These are phyloP conservation scores for Chaetomidium leptoderma DNA, from an alignment of 495 filamentous ascomycete genomes.

Conservation along the genomic window DNA sequence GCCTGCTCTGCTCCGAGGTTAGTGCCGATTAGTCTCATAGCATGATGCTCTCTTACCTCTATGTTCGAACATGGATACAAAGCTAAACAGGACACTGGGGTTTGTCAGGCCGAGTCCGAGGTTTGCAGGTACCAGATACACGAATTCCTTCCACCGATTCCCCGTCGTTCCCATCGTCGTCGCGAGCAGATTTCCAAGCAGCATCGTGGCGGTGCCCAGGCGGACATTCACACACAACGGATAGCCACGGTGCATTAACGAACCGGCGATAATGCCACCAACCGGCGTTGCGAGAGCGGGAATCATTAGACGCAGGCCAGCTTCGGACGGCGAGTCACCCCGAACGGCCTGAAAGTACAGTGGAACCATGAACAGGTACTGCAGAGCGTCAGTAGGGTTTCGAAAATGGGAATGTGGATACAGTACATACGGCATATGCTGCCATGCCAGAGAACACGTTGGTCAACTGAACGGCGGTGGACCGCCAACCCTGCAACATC, in stretches of 20 bases:
- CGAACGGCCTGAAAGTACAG: conserved; percentile 62
- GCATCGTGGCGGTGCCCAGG: conserved; percentile 54
- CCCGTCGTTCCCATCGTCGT: conserved; percentile 52
- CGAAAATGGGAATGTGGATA: neutral
- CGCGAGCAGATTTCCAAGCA: conserved; percentile 55
- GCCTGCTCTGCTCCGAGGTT: conserved; percentile 52
- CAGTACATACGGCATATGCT: conserved; percentile 53
- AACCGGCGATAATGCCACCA: conserved; percentile 56
- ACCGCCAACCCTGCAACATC: conserved; percentile 52
- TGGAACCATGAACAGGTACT: conserved; percentile 65
- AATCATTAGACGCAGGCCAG: conserved; percentile 55
- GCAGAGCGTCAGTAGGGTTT: neutral
- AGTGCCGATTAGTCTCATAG: conserved; percentile 6
- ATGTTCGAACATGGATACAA: conserved; percentile 60
- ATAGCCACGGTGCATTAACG: conserved; percentile 60
- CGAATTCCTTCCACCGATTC: conserved; percentile 55
- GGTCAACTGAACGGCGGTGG: conserved; percentile 52
- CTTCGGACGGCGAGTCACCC: conserved; percentile 55
- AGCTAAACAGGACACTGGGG: conserved; percentile 59
- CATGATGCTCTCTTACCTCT: conserved; percentile 39
- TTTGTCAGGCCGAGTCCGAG: conserved; percentile 62
- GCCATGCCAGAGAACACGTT: conserved; percentile 62
- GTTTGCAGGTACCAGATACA: conserved; percentile 59
- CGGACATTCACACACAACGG: conserved; percentile 54
- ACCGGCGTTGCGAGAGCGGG: conserved; percentile 59